Conservation (phyloP, 768 basidiomycete genomes). For the Coprinopsis marcescibilis region DNA sequence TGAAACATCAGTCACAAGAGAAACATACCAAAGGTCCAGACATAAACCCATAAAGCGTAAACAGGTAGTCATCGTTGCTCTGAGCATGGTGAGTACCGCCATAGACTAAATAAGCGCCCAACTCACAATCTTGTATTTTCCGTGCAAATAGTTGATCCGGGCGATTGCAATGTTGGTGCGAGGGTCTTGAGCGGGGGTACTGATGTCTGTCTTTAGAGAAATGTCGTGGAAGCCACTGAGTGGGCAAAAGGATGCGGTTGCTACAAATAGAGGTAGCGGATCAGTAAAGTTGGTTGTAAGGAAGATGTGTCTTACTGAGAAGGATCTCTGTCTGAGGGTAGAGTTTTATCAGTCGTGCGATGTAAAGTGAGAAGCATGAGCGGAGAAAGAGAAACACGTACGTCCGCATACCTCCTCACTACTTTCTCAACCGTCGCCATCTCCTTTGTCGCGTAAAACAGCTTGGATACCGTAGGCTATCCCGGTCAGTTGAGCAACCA, state of each 20-base stretch:
- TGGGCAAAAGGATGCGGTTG: slow-evolving; percentile 32
- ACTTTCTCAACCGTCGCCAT: slow-evolving; percentile 28
- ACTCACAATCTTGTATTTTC: slow-evolving; percentile 34
- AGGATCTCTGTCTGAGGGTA: slow-evolving; percentile 36
- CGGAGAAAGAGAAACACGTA: too few relatives aligned
- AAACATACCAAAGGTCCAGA: slow-evolving; percentile 33
- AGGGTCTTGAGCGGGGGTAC: slow-evolving; percentile 29
- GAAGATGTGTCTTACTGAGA: slow-evolving; percentile 24
- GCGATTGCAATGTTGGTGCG: slow-evolving; percentile 36
- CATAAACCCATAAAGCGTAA: slow-evolving; percentile 34
- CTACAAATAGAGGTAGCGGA: slow-evolving; percentile 14
- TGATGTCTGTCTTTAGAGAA: slow-evolving; percentile 5
- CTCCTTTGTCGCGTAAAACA: slow-evolving; percentile 37
- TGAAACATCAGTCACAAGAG: too few relatives aligned
- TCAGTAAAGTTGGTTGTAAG: not conserved
- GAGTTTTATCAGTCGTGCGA: not conserved
- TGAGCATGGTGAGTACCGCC: slow-evolving; percentile 3
- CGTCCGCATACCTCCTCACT: slow-evolving; percentile 41
- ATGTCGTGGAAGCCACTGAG: slow-evolving; percentile 8
- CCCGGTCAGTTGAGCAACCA: not conserved
- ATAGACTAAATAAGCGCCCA: not conserved
- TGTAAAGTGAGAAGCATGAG: not conserved
- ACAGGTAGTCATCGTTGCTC: slow-evolving; percentile 38
- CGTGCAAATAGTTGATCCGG: slow-evolving; percentile 38
- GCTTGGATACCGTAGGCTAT: slow-evolving; percentile 41